Percentiles rank a stretch among this genome's conserved stretches.
These are phyloP conservation scores for Rhodotorula sp. DNA, from an alignment of 1,284 basidiomycete genomes.

Conservation along the genomic window DNA sequence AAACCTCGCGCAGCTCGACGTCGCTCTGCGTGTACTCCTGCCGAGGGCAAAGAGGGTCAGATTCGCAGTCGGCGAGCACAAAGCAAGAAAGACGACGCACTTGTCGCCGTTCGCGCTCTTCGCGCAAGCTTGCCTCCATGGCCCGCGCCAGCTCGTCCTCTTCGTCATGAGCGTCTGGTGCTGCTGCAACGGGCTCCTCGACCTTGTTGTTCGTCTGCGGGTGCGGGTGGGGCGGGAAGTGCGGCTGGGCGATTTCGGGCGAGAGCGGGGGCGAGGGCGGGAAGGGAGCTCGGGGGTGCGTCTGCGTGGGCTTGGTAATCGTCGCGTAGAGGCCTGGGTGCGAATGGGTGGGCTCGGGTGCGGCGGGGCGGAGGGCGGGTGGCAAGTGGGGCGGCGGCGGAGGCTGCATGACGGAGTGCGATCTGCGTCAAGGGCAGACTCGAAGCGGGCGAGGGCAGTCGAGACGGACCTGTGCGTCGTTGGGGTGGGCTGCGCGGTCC, in stretches of 20 bases:
- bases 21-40: background rate
- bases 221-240: too few relatives aligned
- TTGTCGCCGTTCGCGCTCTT: background rate
- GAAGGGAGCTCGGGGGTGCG: background rate
- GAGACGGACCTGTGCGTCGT: background rate
- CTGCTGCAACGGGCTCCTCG: background rate
- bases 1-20: background rate
- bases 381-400: background rate
- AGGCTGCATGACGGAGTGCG: too few relatives aligned
- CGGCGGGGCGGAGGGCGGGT: background rate
- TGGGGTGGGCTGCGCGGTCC: background rate
- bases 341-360: background rate
- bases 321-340: background rate
- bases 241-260: background rate
- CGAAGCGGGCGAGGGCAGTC: background rate
- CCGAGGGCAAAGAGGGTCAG: background rate
- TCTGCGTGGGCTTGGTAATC: background rate
- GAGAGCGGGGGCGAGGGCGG: constrained; percentile 4
- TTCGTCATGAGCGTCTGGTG: background rate
- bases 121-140: constrained; percentile 11
- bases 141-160: constrained; percentile 16
- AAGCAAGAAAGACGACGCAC: background rate
- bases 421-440: too few relatives aligned
- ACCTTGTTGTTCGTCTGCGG: background rate
- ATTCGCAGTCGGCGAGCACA: accelerated